phyloP scores from a whole-genome alignment of 108 stramenopile species.

The Nitzschia putrida region DNA sequence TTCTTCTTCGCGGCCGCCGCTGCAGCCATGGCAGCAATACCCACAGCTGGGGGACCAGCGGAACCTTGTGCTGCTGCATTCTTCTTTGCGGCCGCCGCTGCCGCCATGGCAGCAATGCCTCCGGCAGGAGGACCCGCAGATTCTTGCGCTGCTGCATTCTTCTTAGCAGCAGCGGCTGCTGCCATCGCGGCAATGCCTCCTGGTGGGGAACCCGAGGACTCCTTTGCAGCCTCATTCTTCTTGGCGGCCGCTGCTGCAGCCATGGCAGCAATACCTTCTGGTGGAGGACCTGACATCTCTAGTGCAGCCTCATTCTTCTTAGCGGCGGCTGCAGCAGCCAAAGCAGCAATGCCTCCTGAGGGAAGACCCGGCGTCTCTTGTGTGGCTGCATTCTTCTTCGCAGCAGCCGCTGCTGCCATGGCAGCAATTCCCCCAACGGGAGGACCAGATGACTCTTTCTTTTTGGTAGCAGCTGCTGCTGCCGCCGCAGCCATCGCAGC shows the following conservation, averaged over 20 bases:
- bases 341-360: conserved; percentile 20
- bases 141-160: not conserved
- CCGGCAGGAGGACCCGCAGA: not conserved
- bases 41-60: conserved; percentile 10
- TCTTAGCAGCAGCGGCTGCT: conserved; percentile 19
- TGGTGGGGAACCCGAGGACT: not conserved
- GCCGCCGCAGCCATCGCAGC: conserved; percentile 24
- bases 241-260: conserved; percentile 25
- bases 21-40: conserved; percentile 40
- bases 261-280: conserved; percentile 33
- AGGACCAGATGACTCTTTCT: not conserved
- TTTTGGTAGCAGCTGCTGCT: not conserved
- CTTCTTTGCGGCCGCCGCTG: conserved; percentile 17
- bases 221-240: not conserved
- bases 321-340: conserved; percentile 23
- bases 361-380: not conserved
- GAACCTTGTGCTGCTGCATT: not conserved
- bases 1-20: conserved; percentile 26
- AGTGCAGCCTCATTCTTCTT: not conserved
- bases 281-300: not conserved
- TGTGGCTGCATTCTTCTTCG: conserved; percentile 5
- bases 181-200: conserved; percentile 19
- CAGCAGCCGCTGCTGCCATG: conserved; percentile 36
- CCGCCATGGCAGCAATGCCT: conserved; percentile 19
- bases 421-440: conserved; percentile 39